Base-by-base conservation (phyloP, 1,139 yeast genomes). In the Yamadazyma blattariae region DNA sequence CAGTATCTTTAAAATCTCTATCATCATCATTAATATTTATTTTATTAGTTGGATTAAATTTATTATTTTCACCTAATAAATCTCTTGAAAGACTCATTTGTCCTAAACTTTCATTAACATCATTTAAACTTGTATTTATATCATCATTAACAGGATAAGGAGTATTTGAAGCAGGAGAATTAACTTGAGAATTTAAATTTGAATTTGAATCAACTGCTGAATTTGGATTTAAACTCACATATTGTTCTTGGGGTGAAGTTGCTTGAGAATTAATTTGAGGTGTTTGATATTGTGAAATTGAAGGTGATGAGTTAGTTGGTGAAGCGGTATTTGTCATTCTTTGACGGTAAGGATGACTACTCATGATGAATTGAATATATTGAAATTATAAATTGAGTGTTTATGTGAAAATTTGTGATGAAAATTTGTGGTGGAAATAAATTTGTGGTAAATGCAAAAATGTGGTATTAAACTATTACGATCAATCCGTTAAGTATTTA, bases 281-380 rank as follows among this genome's bases (percentile, higher is more conserved):
- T 12, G 47, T 34, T 13, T 41, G 35, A 21, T 37, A 38, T 22
- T 37, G 45, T 19, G 42, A 38, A 14, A 35, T 30, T 11, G 34
- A 23, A 10, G 44, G 41, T 12, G 43, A 27, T 7, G 36, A 9
- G 17, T 19, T 34, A 18, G 42, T 28, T 7, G 19, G 19, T 5
- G 34, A 19, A n/a, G 24, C 17, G 5, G 25, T 29, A 27, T 21
- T 34, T 39, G 46, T 44, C 13, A 48, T 52, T 44, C 55, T 59
- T 40, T 60, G 67, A 36, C 68, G 63, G 44, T 63, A 63, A 5
- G 70, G 68, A 39, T 64, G 68, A 23, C 29, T 31, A 25, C 35
- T 33, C 35, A 29, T 34, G 15, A 23, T 26, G 12, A 25, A n/a
- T n/a, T n/a, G n/a, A n/a, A n/a, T n/a, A n/a, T n/a, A n/a, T n/a